These are phyloP conservation scores for Amanita subjunquillea DNA, from an alignment of 768 basidiomycete species.

Conservation along the genomic window DNA sequence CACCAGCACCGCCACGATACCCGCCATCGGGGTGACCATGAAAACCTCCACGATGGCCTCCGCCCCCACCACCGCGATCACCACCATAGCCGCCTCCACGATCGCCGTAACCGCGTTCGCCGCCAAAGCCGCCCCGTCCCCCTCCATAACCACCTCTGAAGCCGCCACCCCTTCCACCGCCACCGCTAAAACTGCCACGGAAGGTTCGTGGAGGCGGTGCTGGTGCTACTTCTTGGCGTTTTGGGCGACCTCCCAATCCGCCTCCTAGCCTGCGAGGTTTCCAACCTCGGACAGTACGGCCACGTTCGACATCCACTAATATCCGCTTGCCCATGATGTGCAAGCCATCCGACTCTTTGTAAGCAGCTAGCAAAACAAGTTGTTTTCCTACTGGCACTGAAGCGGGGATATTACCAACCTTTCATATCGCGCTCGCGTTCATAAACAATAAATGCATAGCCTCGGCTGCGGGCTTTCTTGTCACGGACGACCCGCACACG, in stretches of 20 bases:
- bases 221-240: constrained; percentile 38
- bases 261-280: constrained; percentile 94
- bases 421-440: constrained; percentile 99
- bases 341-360: constrained; percentile 97
- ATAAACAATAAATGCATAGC: constrained; percentile 96
- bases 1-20: constrained; percentile 24
- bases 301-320: constrained; percentile 95
- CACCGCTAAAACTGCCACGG: constrained; percentile 36
- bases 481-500: constrained; percentile 88
- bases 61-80: constrained; percentile 25
- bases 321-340: constrained; percentile 95
- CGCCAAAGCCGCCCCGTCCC: constrained; percentile 30
- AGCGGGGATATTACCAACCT: constrained; percentile 39
- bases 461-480: constrained; percentile 77
- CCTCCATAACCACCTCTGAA: constrained; percentile 24
- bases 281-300: constrained; percentile 97
- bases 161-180: constrained; percentile 28
- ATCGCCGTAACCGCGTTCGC: constrained; percentile 31
- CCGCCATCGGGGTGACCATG: constrained; percentile 32
- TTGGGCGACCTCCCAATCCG: constrained; percentile 98
- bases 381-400: constrained; percentile 7
- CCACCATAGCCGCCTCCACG: constrained; percentile 20
- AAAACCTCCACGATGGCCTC: constrained; percentile 26
- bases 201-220: constrained; percentile 29
- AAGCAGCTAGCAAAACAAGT: constrained; percentile 52